Conservation (phyloP, 371 early-diverging fungal species). For the Choanephora cucurbitarum region DNA sequence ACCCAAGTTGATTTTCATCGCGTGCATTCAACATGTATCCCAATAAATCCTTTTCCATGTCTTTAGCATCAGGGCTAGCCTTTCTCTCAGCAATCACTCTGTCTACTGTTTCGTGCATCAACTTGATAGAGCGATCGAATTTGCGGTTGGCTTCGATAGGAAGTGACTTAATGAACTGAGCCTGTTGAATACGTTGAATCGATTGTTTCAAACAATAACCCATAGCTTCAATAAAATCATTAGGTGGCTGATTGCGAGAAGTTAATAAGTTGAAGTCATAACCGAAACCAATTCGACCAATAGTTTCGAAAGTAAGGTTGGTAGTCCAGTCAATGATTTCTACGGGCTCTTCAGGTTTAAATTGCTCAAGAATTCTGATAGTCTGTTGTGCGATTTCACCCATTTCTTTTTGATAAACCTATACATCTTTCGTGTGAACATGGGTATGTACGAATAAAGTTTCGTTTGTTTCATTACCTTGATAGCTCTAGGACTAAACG, state of each 20-base stretch:
- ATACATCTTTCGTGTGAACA: not conserved
- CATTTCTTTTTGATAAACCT: slow-evolving; percentile 51
- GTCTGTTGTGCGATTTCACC: slow-evolving; percentile 38
- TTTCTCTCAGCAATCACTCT: slow-evolving; percentile 43
- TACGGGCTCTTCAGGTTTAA: slow-evolving; percentile 36
- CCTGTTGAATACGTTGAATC: slow-evolving; percentile 28
- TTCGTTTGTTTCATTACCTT: slow-evolving; percentile 17
- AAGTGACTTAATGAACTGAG: slow-evolving; percentile 44
- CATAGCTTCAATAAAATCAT: slow-evolving; percentile 61
- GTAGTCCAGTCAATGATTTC: slow-evolving; percentile 59
- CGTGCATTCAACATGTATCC: slow-evolving; percentile 61
- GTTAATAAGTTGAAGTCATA: slow-evolving; percentile 57
- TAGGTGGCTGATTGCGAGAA: slow-evolving; percentile 32
- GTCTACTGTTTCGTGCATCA: slow-evolving; percentile 48
- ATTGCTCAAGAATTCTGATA: slow-evolving; percentile 41
- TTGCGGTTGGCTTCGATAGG: slow-evolving; percentile 46
- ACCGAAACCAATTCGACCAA: slow-evolving; percentile 61
- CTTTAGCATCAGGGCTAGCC: slow-evolving; percentile 34
- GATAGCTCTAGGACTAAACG: slow-evolving; percentile 44
- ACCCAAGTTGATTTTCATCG: slow-evolving; percentile 39
- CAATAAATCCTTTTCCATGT: slow-evolving; percentile 51
- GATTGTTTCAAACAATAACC: slow-evolving; percentile 34
- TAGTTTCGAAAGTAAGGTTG: slow-evolving; percentile 54
- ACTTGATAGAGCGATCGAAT: slow-evolving; percentile 29
- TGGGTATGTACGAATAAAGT: not conserved